Evolutionary conservation across 2,329 filamentous ascomycete genomes (phyloP), one percentile per base, ranked within the genome.

Genomic region (Colletotrichum euphorbiae): DNA sequence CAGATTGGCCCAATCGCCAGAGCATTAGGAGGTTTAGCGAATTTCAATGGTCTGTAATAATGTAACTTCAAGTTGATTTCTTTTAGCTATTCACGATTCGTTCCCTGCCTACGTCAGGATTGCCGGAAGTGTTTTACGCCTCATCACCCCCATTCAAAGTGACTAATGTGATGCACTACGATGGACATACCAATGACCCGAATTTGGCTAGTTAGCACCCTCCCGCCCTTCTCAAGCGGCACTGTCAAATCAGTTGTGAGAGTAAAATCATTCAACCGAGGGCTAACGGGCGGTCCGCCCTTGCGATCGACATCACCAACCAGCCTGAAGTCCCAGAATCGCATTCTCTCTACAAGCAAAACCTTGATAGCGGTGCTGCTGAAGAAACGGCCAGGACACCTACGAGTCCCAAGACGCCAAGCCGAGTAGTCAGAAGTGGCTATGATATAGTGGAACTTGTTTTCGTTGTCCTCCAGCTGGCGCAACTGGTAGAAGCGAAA

Each of bases 351-450:
- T 7, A 72, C 69, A n/a, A 74, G 59, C 17, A 76, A 69, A 6
- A 70, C 62, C 75, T 81, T 81, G 45, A 81, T 77, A 67, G 78
- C 75, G 28, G 76, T 75, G 6, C 71, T 72, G 2, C 77, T 78
- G 69, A 81, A 81, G 54, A 59, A 64, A 0, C 54, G 54, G 9
- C 62, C 62, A 11, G 62, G 62, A n/a, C 62, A 64, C 45, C 79
- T 78, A 55, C 79, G 76, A 3, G 71, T 73, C 0, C 80, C 80
- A 57, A 81, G 75, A 1, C 81, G 81, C 45, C 81, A 83, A 3
- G 62, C 69, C 21, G 78, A 60, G 19, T 70, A 73, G 6, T 77
- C 74, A 2, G 70, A 69, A 1, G 69, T 72, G 2, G 76, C 74
- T 2, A 75, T 74, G 7, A 76, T 77, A 54, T 74, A 77, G 60